A percentile compares a stretch with the other conserved stretches of the same genome.
Conservation (phyloP, 129 eudicot species). For the Chrysanthemum lavandulifolium region DNA sequence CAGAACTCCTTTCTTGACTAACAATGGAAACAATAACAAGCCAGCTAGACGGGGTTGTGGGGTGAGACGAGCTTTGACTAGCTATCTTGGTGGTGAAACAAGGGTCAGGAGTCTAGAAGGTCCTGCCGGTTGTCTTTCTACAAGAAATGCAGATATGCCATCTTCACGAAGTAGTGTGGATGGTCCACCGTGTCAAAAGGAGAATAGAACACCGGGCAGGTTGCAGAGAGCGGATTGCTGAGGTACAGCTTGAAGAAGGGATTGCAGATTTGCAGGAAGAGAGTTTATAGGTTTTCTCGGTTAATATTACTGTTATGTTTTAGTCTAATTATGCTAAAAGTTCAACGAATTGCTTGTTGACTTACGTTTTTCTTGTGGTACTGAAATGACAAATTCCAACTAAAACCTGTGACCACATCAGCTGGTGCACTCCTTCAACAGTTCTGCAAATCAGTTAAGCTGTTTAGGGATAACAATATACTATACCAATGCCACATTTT, state of each 20-base stretch:
- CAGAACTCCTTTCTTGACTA: slow-evolving; percentile 60
- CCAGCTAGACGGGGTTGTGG: slow-evolving; percentile 75
- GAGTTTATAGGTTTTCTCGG: slow-evolving; percentile 8
- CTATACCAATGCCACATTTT: too few species aligned
- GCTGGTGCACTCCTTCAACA: neutral
- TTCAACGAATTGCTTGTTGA: slow-evolving; percentile 27
- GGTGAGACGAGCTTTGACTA: slow-evolving; percentile 73
- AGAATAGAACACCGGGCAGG: slow-evolving; percentile 38
- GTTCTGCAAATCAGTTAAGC: too few species aligned
- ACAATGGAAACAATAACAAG: slow-evolving; percentile 43
- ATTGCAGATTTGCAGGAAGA: slow-evolving; percentile 13
- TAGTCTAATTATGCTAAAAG: slow-evolving; percentile 21
- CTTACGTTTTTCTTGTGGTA: neutral
- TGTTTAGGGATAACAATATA: too few species aligned
- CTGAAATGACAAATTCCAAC: neutral
- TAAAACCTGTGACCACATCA: neutral
- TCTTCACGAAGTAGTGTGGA: slow-evolving; percentile 32
- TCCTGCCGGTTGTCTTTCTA: slow-evolving; percentile 36
- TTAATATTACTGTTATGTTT: slow-evolving; percentile 21
- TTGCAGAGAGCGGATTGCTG: slow-evolving; percentile 27
- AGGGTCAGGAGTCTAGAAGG: slow-evolving; percentile 64
- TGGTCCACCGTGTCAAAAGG: slow-evolving; percentile 35
- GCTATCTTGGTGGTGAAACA: slow-evolving; percentile 81
- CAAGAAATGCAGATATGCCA: slow-evolving; percentile 34
- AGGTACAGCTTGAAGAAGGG: slow-evolving; percentile 16